Conservation (phyloP, 2,329 filamentous ascomycete species). For the Diaporthe citri region DNA sequence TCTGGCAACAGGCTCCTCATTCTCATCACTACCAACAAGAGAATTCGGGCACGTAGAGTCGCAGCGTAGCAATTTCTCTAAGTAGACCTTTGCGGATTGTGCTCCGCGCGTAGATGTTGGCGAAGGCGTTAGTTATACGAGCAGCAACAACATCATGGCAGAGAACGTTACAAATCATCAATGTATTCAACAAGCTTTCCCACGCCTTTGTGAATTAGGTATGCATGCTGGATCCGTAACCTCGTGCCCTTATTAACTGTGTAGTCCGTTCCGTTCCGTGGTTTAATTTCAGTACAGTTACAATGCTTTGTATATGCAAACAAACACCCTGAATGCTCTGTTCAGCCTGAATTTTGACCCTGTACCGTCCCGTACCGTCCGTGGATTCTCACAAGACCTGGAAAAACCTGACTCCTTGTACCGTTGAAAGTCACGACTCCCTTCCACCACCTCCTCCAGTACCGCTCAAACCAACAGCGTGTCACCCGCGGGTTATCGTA, state of each 20-base stretch:
- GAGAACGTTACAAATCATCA: neutral
- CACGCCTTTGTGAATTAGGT: constrained; percentile 8
- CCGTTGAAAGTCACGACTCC: neutral
- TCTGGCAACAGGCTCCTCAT: neutral
- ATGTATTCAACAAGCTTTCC: constrained; percentile 5
- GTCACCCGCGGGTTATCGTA: constrained; percentile 45
- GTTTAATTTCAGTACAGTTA: constrained; percentile 15
- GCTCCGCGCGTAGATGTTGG: neutral
- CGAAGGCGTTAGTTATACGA: neutral
- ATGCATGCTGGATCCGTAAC: constrained; percentile 18
- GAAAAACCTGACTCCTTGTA: constrained; percentile 10
- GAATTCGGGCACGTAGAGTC: neutral
- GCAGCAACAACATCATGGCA: neutral
- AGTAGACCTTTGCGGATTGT: neutral
- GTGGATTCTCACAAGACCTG: neutral
- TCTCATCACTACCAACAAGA: neutral
- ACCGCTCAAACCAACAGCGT: neutral
- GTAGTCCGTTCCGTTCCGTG: constrained; percentile 3
- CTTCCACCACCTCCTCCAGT: neutral
- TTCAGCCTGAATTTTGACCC: constrained; percentile 1
- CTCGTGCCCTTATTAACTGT: neutral
- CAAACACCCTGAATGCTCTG: constrained; percentile 15
- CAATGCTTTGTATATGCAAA: constrained; percentile 27
- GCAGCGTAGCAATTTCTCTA: neutral
- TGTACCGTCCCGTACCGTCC: neutral